Base-by-base conservation (phyloP, 352 stramenopile genomes). In the Phytophthora capsici region DNA sequence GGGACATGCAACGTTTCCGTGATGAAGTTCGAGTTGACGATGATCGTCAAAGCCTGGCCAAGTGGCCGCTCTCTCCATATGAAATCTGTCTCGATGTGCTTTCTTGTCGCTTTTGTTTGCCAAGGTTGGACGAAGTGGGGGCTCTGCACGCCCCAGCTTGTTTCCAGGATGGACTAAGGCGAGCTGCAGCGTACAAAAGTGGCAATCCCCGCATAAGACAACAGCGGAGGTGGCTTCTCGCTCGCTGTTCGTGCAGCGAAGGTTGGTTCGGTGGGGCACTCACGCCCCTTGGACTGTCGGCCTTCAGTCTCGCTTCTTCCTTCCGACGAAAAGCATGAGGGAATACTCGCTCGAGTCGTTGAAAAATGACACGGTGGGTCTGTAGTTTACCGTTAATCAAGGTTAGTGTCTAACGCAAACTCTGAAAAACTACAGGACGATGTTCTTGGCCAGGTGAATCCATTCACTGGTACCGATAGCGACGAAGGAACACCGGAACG, bases 291-390 rank as follows among this genome's bases (percentile, higher is more conserved):
- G 9, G 38, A 28, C 54, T 52, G 45, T 5, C 6, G 36, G 19
- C n/a, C 22, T 43, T 20, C 67, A 75, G 63, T 75, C 63, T 61
- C 52, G 32, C 51, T 72, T 72, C 57, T 75, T 44, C 63, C 41
- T 58, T 65, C 41, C 41, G 26, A 59, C 36, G 12, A 26, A 22
- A 4, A 70, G 38, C 28, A 75, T 75, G 67, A 61, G 49, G 38
- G 50, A 72, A 47, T 75, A 64, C n/a, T 75, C 67, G 32, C 52
- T 69, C 20, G 51, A 69, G 14, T 66, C 47, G 34, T 57, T 75
- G 47, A 57, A 54, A 52, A 62, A 72, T 53, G 46, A 69, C 45
- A 64, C 56, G 56, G 66, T 75, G 20, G n/a, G 65, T 56, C 1
- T 13, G 5, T 34, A 4, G 19, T 30, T 53, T 34, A 34, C 28